Evolutionary conservation across 2,329 filamentous ascomycete genomes (phyloP), one percentile per base, ranked within the genome.

Genomic region (Fusarium virguliforme): DNA sequence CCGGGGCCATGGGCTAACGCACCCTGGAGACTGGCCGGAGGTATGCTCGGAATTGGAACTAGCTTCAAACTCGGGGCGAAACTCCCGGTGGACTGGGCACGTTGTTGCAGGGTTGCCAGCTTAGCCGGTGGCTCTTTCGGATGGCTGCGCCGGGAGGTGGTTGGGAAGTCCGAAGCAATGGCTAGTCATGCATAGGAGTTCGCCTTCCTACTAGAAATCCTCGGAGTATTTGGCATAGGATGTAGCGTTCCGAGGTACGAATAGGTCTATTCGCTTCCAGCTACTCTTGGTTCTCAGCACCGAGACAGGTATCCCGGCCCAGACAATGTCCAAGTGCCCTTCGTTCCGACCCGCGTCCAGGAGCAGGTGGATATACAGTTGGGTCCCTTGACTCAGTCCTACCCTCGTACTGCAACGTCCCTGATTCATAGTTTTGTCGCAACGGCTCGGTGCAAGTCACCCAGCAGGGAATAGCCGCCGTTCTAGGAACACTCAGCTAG

Each of bases 1-100:
- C 43, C 43, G 8, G 43, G 43, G 32, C 32, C 43, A 50, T 50
- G 43, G 43, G n/a, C 32, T 30, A 9, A 50, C 30, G n/a, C 26
- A 4, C 18, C 15, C 9, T 6, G 28, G 28, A 8, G 28, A 30
- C 8, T 30, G 8, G 5, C 3, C 43, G 43, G 26, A 18, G 43
- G 18, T 50, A 30, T 30, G 43, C 18, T 30, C 43, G 6, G 43
- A 50, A 50, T 6, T 30, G 43, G 43, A 50, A 50, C 30, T 30
- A 8, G 26, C 4, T 6, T 8, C 9, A 18, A 30, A 50, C 30
- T 4, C 8, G 28, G 32, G 43, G 43, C 15, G 43, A 50, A n/a
- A 4, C 43, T 50, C 3, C 43, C 26, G 26, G 5, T 8, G n/a
- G 26, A 15, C 3, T 48, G 43, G 26, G n/a, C 30, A 22, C 43